These are phyloP conservation scores for Excoecaria agallocha DNA, from an alignment of 345 rosid genomes.

Conservation along the genomic window DNA sequence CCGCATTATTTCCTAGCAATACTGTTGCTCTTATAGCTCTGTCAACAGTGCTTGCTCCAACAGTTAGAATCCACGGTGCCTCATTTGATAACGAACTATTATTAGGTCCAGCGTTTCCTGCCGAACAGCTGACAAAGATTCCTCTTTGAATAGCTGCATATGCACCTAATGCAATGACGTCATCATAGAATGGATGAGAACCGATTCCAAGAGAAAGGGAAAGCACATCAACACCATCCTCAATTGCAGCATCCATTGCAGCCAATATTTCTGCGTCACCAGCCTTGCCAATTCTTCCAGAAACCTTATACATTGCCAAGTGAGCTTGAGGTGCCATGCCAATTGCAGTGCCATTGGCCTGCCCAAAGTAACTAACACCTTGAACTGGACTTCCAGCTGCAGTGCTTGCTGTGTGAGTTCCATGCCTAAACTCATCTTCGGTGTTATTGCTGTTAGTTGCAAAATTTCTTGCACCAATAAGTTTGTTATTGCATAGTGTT, in stretches of 20 bases:
- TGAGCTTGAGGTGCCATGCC: slow-evolving; percentile 39
- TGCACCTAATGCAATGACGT: slow-evolving; percentile 35
- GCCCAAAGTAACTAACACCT: slow-evolving; percentile 24
- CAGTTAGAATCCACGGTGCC: slow-evolving; percentile 44
- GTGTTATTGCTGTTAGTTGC: background rate
- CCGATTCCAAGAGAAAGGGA: slow-evolving; percentile 48
- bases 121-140: slow-evolving; percentile 37
- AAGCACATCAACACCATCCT: slow-evolving; percentile 62
- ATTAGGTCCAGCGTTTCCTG: slow-evolving; percentile 40
- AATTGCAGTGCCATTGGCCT: slow-evolving; percentile 52
- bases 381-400: slow-evolving; percentile 54
- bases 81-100: slow-evolving; percentile 19
- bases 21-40: slow-evolving; percentile 30
- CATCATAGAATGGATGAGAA: slow-evolving; percentile 24
- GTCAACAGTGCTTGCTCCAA: slow-evolving; percentile 38
- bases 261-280: slow-evolving; percentile 54
- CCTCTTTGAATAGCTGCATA: slow-evolving; percentile 34
- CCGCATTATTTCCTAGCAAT: slow-evolving; percentile 30
- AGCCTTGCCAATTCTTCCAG: slow-evolving; percentile 36
- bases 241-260: slow-evolving; percentile 59
- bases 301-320: slow-evolving; percentile 60
- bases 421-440: slow-evolving; percentile 22
- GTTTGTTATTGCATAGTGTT: slow-evolving; percentile 20
- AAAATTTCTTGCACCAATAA: slow-evolving; percentile 23
- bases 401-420: slow-evolving; percentile 22